Conservation (phyloP, 73 alveolate genomes). For the Tetrahymena borealis region DNA sequence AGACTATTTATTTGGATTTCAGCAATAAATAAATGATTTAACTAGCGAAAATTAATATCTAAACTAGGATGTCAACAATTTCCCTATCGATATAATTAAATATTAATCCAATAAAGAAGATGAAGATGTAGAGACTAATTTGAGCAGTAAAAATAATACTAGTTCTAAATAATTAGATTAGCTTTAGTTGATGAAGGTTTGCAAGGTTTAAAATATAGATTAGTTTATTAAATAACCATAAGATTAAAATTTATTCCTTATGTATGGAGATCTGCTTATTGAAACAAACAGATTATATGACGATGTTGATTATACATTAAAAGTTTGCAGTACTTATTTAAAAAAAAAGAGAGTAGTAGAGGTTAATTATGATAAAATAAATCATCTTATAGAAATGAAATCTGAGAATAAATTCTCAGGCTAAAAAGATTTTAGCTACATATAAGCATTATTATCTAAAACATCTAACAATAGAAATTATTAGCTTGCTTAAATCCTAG, state of each 20-base stretch:
- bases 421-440: background rate
- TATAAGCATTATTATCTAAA: background rate
- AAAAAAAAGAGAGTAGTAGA: background rate
- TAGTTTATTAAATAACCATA: background rate
- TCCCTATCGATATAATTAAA: too few species aligned
- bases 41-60: too few species aligned
- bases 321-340: background rate
- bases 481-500: background rate
- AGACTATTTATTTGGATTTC: too few species aligned
- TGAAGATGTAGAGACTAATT: too few species aligned
- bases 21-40: too few species aligned
- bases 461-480: background rate
- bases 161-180: background rate
- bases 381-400: background rate
- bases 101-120: too few species aligned
- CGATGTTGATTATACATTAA: background rate
- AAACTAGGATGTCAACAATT: too few species aligned
- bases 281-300: background rate
- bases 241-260: background rate
- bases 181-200: background rate
- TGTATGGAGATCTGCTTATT: background rate
- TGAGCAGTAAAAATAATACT: background rate
- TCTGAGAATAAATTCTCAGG: background rate
- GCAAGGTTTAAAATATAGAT: background rate
- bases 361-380: background rate